These are phyloP conservation scores for Chlorella sp. DNA, from an alignment of 139 green algal genomes.

Conservation along the genomic window DNA sequence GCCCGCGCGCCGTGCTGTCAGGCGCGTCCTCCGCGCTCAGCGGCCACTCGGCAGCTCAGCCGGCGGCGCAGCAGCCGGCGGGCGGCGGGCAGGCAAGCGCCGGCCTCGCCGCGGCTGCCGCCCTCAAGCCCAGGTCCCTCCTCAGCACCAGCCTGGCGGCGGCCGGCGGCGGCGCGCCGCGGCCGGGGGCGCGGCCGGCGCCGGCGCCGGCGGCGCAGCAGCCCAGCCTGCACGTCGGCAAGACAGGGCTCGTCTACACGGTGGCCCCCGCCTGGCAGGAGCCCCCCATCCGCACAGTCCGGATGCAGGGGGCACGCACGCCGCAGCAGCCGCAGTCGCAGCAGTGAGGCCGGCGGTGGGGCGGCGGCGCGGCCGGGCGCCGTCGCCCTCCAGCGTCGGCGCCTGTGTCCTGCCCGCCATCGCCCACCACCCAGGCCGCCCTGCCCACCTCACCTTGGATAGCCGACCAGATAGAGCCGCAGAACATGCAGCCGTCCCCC, in stretches of 20 bases:
- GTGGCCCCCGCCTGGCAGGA: slow-evolving; percentile 18
- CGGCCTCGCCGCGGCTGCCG: neutral
- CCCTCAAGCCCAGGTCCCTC: slow-evolving; percentile 17
- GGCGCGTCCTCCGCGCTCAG: slow-evolving; percentile 8
- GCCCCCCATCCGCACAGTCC: slow-evolving; percentile 27
- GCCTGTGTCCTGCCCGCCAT: too few relatives aligned
- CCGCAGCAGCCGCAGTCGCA: neutral
- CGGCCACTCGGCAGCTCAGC: neutral
- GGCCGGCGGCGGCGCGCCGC: neutral
- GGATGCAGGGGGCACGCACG: slow-evolving; percentile 12
- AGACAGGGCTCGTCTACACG: slow-evolving; percentile 1
- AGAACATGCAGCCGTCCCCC: too few relatives aligned
- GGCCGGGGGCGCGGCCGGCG: neutral
- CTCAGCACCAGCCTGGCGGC: slow-evolving; percentile 24
- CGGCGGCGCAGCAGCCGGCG: neutral
- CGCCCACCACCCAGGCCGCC: too few relatives aligned
- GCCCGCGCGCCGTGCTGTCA: slow-evolving; percentile 32
- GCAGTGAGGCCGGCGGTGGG: neutral
- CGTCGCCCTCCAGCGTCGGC: neutral
- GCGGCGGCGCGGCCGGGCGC: neutral
- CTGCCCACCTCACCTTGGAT: too few relatives aligned
- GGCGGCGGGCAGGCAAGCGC: neutral
- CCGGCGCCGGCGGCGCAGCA: neutral
- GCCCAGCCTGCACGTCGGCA: neutral
- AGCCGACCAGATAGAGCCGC: too few relatives aligned